These are phyloP conservation scores for Nephelium lappaceum DNA, from an alignment of 345 rosid species.

Conservation along the genomic window DNA sequence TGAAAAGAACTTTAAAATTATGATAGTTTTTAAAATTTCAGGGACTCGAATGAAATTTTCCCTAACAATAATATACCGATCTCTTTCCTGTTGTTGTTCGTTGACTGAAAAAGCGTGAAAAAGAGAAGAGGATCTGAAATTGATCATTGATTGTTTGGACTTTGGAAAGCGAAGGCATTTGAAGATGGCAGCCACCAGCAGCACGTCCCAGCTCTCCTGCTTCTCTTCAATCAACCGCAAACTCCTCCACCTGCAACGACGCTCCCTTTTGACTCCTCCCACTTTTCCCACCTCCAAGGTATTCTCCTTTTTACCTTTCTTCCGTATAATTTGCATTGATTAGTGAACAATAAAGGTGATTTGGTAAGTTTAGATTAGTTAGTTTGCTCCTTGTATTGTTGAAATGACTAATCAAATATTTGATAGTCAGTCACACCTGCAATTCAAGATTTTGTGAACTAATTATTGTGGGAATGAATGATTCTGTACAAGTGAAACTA, in stretches of 20 bases:
- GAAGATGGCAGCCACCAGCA: slow-evolving; percentile 30
- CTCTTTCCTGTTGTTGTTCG: too few relatives aligned
- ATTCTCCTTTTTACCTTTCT: background rate
- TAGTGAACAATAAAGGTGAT: background rate
- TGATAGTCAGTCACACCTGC: background rate
- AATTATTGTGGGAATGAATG: background rate
- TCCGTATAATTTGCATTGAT: background rate
- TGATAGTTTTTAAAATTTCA: too few relatives aligned
- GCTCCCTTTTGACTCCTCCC: slow-evolving; percentile 33
- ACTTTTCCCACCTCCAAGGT: slow-evolving; percentile 53
- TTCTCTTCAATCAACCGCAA: slow-evolving; percentile 62
- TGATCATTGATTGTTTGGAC: background rate
- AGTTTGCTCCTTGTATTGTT: background rate
- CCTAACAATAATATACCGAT: too few relatives aligned
- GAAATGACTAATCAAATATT: background rate
- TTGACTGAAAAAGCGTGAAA: background rate
- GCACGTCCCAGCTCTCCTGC: slow-evolving; percentile 59
- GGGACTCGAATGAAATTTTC: too few relatives aligned
- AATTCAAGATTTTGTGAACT: background rate
- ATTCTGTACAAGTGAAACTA: background rate
- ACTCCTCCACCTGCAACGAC: slow-evolving; percentile 41
- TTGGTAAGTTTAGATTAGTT: background rate
- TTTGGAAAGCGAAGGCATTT: background rate
- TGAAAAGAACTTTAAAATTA: too few relatives aligned
- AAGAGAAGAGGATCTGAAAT: background rate